Evolutionary conservation across 805 yeast genomes (phyloP), one percentile per base, ranked within the genome.

Genomic region (Hanseniaspora vineae): DNA sequence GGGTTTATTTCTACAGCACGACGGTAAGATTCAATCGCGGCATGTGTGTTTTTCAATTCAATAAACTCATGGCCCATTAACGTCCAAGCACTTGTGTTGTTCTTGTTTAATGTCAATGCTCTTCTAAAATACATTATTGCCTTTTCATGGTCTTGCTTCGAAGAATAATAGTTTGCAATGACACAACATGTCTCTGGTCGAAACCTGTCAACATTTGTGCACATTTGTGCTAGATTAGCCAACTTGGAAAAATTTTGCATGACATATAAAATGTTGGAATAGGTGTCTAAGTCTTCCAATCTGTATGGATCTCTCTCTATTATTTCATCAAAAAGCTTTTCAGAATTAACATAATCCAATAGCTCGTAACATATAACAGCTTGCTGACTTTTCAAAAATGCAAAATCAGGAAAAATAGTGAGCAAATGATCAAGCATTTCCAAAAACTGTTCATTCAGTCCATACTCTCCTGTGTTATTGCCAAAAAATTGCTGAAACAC

Each of bases 61-160:
- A 92, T 95, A 67, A 86, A 92, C 66, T 92, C 99, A 65, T 92
- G 99, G 11, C 99, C 99, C 96, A 92, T 88, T 49, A 92, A 70
- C 0, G 97, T 92, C 97, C 97, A 92, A 0, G 97, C 97, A 52
- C 87, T 78, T 17, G 88, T 68, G 55, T 94, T 86, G 54, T 78
- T 78, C 51, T 83, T 77, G 60, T 88, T 84, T 50, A 92, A 69
- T 0, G 85, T 77, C 37, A 92, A 68, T 0, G 98, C 98, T 48
- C 97, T 73, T 55, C 87, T 82, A 59, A 89, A 92, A 65, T 87
- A 88, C 78, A 83, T 78, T 51, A 92, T 86, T 0, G 99, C 95
- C 64, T 84, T 85, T 61, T 88, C 97, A 64, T 92, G 98, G 55
- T 92, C 95, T 52, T 88, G 85, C 55, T 84, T 80, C 63, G 92